A percentile compares a stretch with the other conserved stretches of the same genome.
These are phyloP conservation scores for Hymenoscyphus salicellus DNA, from an alignment of 2,329 filamentous ascomycete genomes.

Conservation along the genomic window DNA sequence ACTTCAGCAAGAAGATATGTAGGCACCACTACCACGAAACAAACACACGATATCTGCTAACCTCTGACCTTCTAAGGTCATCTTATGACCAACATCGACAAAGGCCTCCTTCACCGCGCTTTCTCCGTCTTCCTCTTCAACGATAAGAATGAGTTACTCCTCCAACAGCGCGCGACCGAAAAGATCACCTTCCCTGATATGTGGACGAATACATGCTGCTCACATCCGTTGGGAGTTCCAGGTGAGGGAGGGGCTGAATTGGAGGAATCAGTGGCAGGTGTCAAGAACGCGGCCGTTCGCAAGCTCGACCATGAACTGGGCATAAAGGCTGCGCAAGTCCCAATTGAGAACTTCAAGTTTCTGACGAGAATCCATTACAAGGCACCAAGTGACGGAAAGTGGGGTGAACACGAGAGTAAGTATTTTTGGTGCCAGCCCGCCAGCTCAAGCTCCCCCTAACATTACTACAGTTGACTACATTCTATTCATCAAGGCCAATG, in stretches of 20 bases:
- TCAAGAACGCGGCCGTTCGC: constrained; percentile 86
- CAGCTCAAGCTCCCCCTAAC: constrained; percentile 13
- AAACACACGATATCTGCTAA: neutral
- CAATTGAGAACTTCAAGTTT: constrained; percentile 87
- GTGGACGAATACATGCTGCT: constrained; percentile 99
- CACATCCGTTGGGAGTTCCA: constrained; percentile 87
- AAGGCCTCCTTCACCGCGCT: constrained; percentile 90
- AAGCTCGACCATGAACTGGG: constrained; percentile 95
- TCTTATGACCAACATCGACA: constrained; percentile 97
- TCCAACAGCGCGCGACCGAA: constrained; percentile 91
- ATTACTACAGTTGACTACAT: constrained; percentile 82
- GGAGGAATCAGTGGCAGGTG: constrained; percentile 75
- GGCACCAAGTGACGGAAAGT: constrained; percentile 93
- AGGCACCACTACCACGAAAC: constrained; percentile 38
- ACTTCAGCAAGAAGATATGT: constrained; percentile 98
- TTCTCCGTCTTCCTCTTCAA: constrained; percentile 99
- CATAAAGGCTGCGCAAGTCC: constrained; percentile 84
- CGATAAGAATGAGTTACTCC: constrained; percentile 82
- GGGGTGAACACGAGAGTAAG: constrained; percentile 98
- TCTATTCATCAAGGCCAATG: constrained; percentile 92
- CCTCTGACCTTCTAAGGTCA: constrained; percentile 61
- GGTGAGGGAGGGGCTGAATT: constrained; percentile 85
- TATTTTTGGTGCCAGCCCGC: constrained; percentile 24
- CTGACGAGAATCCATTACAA: constrained; percentile 97
- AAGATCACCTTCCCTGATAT: constrained; percentile 99